Evolutionary conservation across 2,329 filamentous ascomycete genomes (phyloP), one percentile per base, ranked within the genome.

Genomic region (Verticillium albo-atrum): DNA sequence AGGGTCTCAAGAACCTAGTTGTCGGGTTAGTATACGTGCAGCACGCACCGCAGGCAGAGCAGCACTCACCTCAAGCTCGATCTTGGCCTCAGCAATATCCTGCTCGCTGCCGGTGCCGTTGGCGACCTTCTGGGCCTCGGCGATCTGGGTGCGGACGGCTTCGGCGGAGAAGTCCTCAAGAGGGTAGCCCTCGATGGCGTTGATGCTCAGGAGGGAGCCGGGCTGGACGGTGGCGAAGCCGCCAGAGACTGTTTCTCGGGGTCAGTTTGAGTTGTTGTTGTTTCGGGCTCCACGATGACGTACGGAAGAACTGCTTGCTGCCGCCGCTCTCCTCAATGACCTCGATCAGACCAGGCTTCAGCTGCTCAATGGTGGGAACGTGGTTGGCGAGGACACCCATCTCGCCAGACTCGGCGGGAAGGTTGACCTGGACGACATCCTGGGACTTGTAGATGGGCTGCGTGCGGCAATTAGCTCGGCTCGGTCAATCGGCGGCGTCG

Each of bases 331-430:
- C 95, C 84, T 98, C 94, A 68, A 98, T 87, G 74, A 99, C 85
- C 84, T 98, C 94, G 68, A 99, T 85, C 68, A 98, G 81, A 73
- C 95, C 95, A 63, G 95, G 93, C 87, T 96, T 97, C 79, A 99
- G 85, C 85, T 99, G 95, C 85, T 99, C 95, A 74, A 99, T 98
- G 64, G 93, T 92, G 66, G 95, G 93, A 72, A 99, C 95, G 87
- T 99, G 95, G 85, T 95, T 96, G 77, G 95, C 95, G 75, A 99
- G 90, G 71, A 99, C 89, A 90, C 95, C 95, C 95, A 99, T 99
- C 72, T 98, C 95, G 77, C 95, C 95, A 64, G 93, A 96, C 79
- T 97, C 95, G 74, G 95, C 95, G 76, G 95, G 90, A 73, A 99
- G 89, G 87, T 99, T 99, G 84, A 99, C 95, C 84, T 99, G 95